Conservation (phyloP, 768 basidiomycete species). For the Boletus rex-veris region DNA sequence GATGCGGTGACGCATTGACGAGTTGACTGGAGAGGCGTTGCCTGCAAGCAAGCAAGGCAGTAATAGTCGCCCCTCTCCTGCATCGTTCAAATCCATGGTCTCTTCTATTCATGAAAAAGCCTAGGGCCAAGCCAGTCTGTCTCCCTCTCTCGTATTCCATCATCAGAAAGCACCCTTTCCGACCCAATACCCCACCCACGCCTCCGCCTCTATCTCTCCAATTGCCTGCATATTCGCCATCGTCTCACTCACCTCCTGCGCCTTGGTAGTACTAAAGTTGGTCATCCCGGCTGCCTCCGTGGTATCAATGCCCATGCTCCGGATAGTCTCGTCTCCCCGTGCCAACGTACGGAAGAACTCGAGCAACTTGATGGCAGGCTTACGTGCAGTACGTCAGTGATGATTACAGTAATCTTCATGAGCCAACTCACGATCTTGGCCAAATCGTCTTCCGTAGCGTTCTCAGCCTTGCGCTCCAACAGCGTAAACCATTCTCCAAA, state of each 20-base stretch:
- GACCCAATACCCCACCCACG: conserved; percentile 26
- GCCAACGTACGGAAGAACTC: conserved; percentile 31
- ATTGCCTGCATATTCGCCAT: conserved; percentile 25
- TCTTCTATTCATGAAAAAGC: no score
- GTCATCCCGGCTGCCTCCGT: conserved; percentile 22
- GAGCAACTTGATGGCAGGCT: conserved; percentile 37
- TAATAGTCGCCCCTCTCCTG: no score
- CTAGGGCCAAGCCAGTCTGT: no score
- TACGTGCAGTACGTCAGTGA: not conserved
- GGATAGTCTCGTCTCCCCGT: conserved; percentile 12
- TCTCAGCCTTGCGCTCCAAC: conserved; percentile 22
- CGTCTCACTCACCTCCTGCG: conserved; percentile 15
- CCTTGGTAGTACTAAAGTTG: conserved; percentile 15
- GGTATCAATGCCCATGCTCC: not conserved
- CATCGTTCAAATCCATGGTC: no score
- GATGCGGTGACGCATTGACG: no score
- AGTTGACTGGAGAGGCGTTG: no score
- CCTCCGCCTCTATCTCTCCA: conserved; percentile 21
- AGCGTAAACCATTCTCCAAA: conserved; percentile 33
- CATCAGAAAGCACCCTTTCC: conserved; percentile 20
- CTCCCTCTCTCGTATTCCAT: no score
- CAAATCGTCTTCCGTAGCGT: conserved; percentile 26
- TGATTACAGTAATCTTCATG: not conserved
- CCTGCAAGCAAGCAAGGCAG: no score
- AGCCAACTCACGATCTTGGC: conserved; percentile 28